These are phyloP conservation scores for Cercis canadensis DNA, from an alignment of 306 rosid genomes.

Conservation along the genomic window DNA sequence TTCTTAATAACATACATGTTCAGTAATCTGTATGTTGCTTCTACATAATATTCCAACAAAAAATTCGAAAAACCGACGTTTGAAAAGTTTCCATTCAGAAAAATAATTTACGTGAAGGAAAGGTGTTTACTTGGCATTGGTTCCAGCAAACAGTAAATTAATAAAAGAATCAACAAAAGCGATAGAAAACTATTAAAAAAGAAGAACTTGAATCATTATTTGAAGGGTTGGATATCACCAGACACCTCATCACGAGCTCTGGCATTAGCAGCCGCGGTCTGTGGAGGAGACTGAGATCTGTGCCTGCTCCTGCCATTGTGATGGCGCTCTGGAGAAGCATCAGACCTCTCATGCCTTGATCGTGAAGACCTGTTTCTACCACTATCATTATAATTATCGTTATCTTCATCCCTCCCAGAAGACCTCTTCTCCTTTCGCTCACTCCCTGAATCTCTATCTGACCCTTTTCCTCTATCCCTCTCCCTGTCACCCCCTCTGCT, in stretches of 20 bases:
- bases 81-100: constrained; percentile 13
- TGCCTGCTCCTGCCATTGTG: constrained; percentile 54
- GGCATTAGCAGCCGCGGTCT: constrained; percentile 28
- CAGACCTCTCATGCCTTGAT: constrained; percentile 62
- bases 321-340: constrained; percentile 49
- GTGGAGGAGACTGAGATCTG: constrained; percentile 63
- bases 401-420: constrained; percentile 44
- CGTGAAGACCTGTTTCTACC: constrained; percentile 54
- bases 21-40: too few species aligned
- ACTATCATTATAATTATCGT: background rate
- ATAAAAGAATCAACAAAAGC: background rate
- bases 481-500: constrained; percentile 33
- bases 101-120: background rate
- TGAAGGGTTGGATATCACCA: constrained; percentile 86
- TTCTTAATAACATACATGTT: too few species aligned
- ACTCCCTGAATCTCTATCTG: constrained; percentile 48
- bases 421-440: constrained; percentile 61
- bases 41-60: too few species aligned
- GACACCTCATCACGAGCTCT: constrained; percentile 89
- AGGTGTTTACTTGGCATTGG: background rate
- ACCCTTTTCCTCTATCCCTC: constrained; percentile 50
- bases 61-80: background rate
- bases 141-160: background rate
- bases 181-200: background rate
- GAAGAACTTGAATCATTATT: constrained; percentile 13